A percentile compares a stretch with the other conserved stretches of the same genome.
Evolutionary conservation across 208 protist species (phyloP).

Genomic region (Trypanosoma boissoni): DNA sequence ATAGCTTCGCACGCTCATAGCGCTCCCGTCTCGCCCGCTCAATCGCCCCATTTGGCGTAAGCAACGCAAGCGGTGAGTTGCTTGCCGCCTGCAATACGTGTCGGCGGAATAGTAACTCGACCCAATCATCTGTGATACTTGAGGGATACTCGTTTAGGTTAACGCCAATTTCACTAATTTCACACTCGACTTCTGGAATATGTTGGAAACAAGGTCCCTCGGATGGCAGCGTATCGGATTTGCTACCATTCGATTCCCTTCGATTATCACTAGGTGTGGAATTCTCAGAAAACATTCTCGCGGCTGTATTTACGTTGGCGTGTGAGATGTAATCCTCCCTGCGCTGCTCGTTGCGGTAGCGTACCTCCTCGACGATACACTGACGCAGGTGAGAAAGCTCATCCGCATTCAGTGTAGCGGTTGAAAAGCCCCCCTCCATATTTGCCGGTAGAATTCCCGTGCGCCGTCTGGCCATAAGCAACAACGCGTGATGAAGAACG

Average conservation of each 20-base stretch:
- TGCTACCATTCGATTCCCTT: too few relatives aligned
- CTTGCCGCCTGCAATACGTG: slow-evolving; percentile 50
- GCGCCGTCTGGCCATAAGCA: slow-evolving; percentile 23
- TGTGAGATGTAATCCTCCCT: not conserved
- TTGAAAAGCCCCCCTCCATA: too few relatives aligned
- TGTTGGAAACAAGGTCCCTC: not conserved
- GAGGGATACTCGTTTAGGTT: not conserved
- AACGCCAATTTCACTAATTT: slow-evolving; percentile 2
- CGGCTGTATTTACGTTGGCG: too few relatives aligned
- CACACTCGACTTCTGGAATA: slow-evolving; percentile 20
- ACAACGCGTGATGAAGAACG: slow-evolving; percentile 53
- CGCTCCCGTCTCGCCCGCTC: slow-evolving; percentile 70
- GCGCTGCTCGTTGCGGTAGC: slow-evolving; percentile 19
- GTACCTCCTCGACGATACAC: slow-evolving; percentile 33
- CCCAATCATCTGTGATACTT: slow-evolving; percentile 46
- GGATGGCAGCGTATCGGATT: too few relatives aligned
- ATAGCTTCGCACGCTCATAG: slow-evolving; percentile 30
- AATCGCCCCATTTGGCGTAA: slow-evolving; percentile 52
- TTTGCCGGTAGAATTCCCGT: too few relatives aligned
- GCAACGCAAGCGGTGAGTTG: slow-evolving; percentile 53
- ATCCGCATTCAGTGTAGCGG: slow-evolving; percentile 5
- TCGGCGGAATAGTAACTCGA: slow-evolving; percentile 68
- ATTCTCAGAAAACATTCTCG: too few relatives aligned
- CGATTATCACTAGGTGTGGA: too few relatives aligned
- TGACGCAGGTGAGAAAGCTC: slow-evolving; percentile 24